These are phyloP conservation scores for Ophiostoma ulmi DNA, from an alignment of 2,329 filamentous ascomycete genomes.

Conservation along the genomic window DNA sequence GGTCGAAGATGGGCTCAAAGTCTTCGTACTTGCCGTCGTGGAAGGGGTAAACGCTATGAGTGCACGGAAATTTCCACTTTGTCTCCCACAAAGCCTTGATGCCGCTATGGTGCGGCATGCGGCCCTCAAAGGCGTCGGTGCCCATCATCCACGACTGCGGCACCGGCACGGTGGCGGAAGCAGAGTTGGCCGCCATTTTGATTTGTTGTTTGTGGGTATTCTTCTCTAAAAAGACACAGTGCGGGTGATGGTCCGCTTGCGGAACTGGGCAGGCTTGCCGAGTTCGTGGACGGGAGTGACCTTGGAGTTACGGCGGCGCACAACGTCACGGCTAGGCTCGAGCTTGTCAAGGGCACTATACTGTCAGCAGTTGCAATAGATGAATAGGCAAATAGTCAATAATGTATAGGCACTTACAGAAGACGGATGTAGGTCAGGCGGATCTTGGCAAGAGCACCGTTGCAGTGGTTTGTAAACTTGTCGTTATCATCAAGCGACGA, in stretches of 20 bases:
- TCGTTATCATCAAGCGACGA: constrained; percentile 27
- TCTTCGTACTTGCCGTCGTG: constrained; percentile 65
- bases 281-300: constrained; percentile 25
- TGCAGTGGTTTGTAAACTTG: constrained; percentile 40
- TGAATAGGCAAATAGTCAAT: neutral
- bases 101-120: constrained; percentile 54
- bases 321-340: constrained; percentile 20
- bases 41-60: constrained; percentile 65
- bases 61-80: constrained; percentile 66
- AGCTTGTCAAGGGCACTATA: constrained; percentile 27
- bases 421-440: constrained; percentile 41
- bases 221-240: constrained; percentile 28
- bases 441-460: constrained; percentile 41
- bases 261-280: constrained; percentile 30
- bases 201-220: neutral
- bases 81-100: constrained; percentile 66
- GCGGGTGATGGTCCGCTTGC: constrained; percentile 34
- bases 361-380: neutral
- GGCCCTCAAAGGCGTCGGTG: constrained; percentile 38
- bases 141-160: constrained; percentile 42
- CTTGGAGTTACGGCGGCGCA: constrained; percentile 31
- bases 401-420: constrained; percentile 22
- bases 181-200: neutral
- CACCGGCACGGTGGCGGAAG: neutral
- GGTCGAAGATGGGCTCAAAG: constrained; percentile 63